Evolutionary conservation across 2,329 filamentous ascomycete genomes (phyloP).

Genomic region (Akanthomyces muscarius): DNA sequence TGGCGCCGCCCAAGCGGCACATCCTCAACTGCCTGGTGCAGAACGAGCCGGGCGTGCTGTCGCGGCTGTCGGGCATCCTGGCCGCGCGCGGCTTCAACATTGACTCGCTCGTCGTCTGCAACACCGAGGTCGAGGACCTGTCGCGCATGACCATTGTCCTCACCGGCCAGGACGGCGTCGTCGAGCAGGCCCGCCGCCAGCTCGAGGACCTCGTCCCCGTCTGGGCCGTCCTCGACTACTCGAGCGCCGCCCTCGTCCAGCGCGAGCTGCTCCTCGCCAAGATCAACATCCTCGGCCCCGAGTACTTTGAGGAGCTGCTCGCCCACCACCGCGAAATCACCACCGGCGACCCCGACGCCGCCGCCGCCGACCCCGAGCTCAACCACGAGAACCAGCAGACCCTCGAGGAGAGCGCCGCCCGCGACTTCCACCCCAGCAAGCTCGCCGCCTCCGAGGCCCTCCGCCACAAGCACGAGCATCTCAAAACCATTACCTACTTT

Average conservation of each 20-base stretch:
- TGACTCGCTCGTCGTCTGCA: slow-evolving; percentile 95
- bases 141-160: slow-evolving; percentile 99
- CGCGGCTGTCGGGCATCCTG: slow-evolving; percentile 91
- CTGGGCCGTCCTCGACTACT: slow-evolving; percentile 98
- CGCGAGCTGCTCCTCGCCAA: slow-evolving; percentile 93
- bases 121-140: slow-evolving; percentile 93
- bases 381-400: slow-evolving; percentile 31
- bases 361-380: slow-evolving; percentile 38
- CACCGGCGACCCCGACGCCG: slow-evolving; percentile 42
- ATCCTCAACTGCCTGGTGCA: slow-evolving; percentile 98
- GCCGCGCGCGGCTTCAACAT: slow-evolving; percentile 98
- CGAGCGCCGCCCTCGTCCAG: slow-evolving; percentile 85
- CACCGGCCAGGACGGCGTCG: slow-evolving; percentile 91
- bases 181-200: slow-evolving; percentile 93
- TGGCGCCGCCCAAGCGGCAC: slow-evolving; percentile 84
- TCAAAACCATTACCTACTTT: slow-evolving; percentile 93
- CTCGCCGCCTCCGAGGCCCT: slow-evolving; percentile 83
- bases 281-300: slow-evolving; percentile 91
- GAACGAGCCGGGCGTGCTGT: slow-evolving; percentile 96
- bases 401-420: slow-evolving; percentile 42
- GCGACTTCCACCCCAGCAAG: slow-evolving; percentile 86
- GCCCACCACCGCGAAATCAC: slow-evolving; percentile 91
- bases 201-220: slow-evolving; percentile 95
- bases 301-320: slow-evolving; percentile 96
- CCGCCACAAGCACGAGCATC: slow-evolving; percentile 94